Base-by-base conservation (phyloP, 2,329 filamentous ascomycete genomes). In the Karstenula rhodostoma region DNA sequence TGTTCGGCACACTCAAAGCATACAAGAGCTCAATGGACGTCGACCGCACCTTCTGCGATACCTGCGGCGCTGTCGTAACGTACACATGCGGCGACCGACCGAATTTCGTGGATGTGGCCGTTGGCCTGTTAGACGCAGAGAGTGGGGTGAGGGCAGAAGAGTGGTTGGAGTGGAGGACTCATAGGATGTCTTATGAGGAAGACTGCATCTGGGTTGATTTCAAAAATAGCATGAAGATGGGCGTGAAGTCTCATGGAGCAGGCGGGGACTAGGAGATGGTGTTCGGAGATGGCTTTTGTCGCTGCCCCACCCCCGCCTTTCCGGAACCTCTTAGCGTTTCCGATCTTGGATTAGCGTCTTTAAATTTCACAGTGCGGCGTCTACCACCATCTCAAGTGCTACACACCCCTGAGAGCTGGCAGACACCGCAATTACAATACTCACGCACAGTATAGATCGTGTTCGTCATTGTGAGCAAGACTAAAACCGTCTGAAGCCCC, bases 1-100 rank as follows among this genome's bases (percentile, higher is more conserved):
- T 77, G 0, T 67, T 75, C 27, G 81, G 80, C 0, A 83, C 83
- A 1, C 73, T 88, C 58, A 81, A 80, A 54, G 78, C 70, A 13
- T 89, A 89, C 69, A 71, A 80, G 17, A 90, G 86, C 25, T 87
- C 83, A 0, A 71, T 78, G 0, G 83, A 81, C 0, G 83, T 87
- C 3, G 77, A 79, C 49, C 83, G 89, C 17, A 85, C 88, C 46
- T 91, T 90, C 68, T 92, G 89, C 70, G 73, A 75, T 1, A 69
- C 57, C 0, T 92, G 89, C 68, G 89, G 89, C 1, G 88, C 89
- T 0, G 87, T 84, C 0, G 81, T 88, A 3, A 90, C 90, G 67
- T 90, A 86, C 84, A 83, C 86, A 66, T 83, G 83, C 56, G 76
- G 80, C 4, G 78, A 79, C 61, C 78, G 87, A 42, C 81, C 84